Conservation (phyloP, 2,329 filamentous ascomycete genomes). For the Colletotrichum sidae region DNA sequence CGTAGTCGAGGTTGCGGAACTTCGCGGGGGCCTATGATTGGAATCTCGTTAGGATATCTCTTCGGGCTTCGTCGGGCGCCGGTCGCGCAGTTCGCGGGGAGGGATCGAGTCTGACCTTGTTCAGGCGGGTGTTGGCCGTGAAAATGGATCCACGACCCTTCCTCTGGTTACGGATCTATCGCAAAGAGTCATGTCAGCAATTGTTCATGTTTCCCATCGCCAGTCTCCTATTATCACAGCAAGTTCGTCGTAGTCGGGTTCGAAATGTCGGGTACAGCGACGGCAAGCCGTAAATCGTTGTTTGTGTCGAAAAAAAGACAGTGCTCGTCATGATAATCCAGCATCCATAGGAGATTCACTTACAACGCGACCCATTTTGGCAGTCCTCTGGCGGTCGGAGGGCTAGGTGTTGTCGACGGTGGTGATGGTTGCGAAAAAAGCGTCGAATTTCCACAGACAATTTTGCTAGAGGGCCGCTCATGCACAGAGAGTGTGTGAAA, state of each 20-base stretch:
- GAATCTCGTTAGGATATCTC: conserved; percentile 18
- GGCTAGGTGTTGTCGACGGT: conserved; percentile 38
- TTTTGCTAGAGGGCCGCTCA: conserved; percentile 16
- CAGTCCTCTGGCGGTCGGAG: conserved; percentile 40
- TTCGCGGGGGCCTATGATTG: conserved; percentile 65
- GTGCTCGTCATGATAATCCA: conserved; percentile 9
- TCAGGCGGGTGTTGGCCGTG: conserved; percentile 87
- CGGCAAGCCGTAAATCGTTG: conserved; percentile 17
- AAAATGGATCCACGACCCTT: conserved; percentile 71
- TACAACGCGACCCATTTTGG: conserved; percentile 66
- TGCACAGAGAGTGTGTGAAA: conserved; percentile 1
- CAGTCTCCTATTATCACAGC: conserved; percentile 5
- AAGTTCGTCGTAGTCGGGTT: conserved; percentile 28
- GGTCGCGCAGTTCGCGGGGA: conserved; percentile 8
- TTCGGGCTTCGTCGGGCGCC: conserved; percentile 29
- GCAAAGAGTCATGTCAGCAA: conserved; percentile 31
- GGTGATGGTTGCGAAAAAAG: conserved; percentile 34
- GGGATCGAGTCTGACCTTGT: conserved; percentile 84
- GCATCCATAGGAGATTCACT: conserved; percentile 41
- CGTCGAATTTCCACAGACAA: conserved; percentile 7
- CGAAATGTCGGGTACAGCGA: conserved; percentile 16
- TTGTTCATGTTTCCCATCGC: conserved; percentile 5
- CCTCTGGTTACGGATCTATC: conserved; percentile 73
- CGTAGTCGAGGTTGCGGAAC: conserved; percentile 96
- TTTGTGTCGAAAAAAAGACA: background rate